These are phyloP conservation scores for Cytospora paraplurivora DNA, from an alignment of 2,329 filamentous ascomycete species.

Conservation along the genomic window DNA sequence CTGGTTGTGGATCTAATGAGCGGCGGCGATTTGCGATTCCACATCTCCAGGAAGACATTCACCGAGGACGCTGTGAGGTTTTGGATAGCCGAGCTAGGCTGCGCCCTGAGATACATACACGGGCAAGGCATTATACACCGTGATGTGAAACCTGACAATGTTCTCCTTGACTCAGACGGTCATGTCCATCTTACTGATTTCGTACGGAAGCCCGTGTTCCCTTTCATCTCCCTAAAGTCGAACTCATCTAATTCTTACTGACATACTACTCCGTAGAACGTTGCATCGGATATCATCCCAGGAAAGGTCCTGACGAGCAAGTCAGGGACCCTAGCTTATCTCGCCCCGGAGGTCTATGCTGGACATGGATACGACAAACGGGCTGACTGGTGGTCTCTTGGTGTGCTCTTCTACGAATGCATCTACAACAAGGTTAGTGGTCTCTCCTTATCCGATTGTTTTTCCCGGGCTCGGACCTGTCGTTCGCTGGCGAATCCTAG, in stretches of 20 bases:
- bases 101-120: slow-evolving; percentile 86
- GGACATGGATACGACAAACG: slow-evolving; percentile 87
- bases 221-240: neutral
- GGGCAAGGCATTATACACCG: slow-evolving; percentile 85
- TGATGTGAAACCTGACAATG: slow-evolving; percentile 91
- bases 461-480: neutral
- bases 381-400: slow-evolving; percentile 98
- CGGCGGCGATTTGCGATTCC: slow-evolving; percentile 92
- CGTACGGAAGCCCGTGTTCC: slow-evolving; percentile 54
- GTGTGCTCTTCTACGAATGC: slow-evolving; percentile 98
- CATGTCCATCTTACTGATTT: slow-evolving; percentile 98
- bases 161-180: slow-evolving; percentile 82
- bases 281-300: slow-evolving; percentile 88
- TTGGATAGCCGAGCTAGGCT: slow-evolving; percentile 94
- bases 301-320: slow-evolving; percentile 88
- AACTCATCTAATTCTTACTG: slow-evolving; percentile 35
- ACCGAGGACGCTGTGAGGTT: slow-evolving; percentile 96
- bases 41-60: slow-evolving; percentile 97
- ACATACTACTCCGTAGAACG: slow-evolving; percentile 67
- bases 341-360: slow-evolving; percentile 92
- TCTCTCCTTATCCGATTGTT: slow-evolving; percentile 5
- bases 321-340: slow-evolving; percentile 92
- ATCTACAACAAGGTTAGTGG: slow-evolving; percentile 90
- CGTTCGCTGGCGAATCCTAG: slow-evolving; percentile 1
- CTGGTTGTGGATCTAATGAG: slow-evolving; percentile 98